Percentiles rank a stretch among this genome's conserved stretches.
phyloP scores from a whole-genome alignment of 164 flowering plant genomes.

The Vitis riparia region DNA sequence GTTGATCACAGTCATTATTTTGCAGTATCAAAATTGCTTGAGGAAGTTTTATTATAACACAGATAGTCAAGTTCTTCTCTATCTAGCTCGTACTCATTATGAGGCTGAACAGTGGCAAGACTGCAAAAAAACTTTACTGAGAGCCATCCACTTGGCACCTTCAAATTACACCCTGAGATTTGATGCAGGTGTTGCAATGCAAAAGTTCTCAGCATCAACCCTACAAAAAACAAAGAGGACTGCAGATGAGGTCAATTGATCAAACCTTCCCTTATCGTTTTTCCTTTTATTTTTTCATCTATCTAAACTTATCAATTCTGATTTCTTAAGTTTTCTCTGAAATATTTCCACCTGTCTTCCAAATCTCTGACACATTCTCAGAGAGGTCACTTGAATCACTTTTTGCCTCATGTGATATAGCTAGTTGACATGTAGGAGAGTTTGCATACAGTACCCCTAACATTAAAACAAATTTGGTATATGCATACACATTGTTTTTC shows the following conservation, averaged over 20 bases:
- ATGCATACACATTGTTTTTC: too few species aligned
- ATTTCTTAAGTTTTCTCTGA: neutral
- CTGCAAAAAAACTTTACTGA: constrained; percentile 80
- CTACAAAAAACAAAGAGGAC: constrained; percentile 82
- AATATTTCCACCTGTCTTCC: neutral
- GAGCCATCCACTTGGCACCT: constrained; percentile 95
- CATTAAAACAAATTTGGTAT: too few species aligned
- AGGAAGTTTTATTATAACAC: constrained; percentile 84
- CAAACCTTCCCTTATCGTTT: neutral
- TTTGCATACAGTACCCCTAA: too few species aligned
- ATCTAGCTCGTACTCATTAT: constrained; percentile 92
- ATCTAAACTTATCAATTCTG: neutral
- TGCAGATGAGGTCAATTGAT: constrained; percentile 77
- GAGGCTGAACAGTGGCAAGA: constrained; percentile 99
- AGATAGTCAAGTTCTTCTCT: constrained; percentile 83
- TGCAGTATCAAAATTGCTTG: constrained; percentile 97
- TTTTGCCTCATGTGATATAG: too few species aligned
- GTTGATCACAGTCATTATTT: constrained; percentile 7
- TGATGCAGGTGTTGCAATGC: constrained; percentile 93
- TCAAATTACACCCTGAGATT: constrained; percentile 90
- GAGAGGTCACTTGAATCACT: too few species aligned
- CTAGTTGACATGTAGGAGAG: too few species aligned
- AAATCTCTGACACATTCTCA: too few species aligned
- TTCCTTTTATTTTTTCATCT: neutral
- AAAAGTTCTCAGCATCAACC: constrained; percentile 90